phyloP scores from a whole-genome alignment of 1,139 yeast species.

The Diutina neorugosa region DNA sequence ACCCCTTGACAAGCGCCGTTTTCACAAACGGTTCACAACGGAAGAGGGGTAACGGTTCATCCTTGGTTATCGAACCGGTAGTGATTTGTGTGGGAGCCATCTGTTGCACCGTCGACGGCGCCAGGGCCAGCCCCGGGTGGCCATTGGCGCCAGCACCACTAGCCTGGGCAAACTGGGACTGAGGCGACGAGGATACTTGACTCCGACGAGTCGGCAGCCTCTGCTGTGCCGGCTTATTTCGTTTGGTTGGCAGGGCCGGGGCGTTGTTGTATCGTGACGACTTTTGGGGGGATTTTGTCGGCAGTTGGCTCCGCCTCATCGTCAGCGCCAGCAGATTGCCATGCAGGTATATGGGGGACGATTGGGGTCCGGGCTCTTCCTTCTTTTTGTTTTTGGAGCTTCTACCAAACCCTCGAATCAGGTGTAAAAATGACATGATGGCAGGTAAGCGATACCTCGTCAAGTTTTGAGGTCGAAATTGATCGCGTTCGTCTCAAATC shows the following conservation, averaged over 20 bases:
- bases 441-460: neutral
- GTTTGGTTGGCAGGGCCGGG: constrained; percentile 17
- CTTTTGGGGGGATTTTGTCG: constrained; percentile 24
- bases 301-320: constrained; percentile 25
- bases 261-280: constrained; percentile 14
- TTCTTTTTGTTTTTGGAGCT: constrained; percentile 43
- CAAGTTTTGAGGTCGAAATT: neutral
- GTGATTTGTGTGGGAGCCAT: constrained; percentile 7
- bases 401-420: constrained; percentile 52
- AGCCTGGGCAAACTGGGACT: neutral
- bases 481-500: neutral
- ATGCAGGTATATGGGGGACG: constrained; percentile 20
- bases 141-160: neutral
- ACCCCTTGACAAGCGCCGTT: constrained; percentile 93
- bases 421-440: constrained; percentile 32
- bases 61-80: constrained; percentile 3
- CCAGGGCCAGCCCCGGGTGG: neutral
- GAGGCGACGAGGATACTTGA: constrained; percentile 3
- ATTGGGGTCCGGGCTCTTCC: constrained; percentile 24
- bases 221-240: constrained; percentile 15
- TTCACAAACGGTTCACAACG: constrained; percentile 88
- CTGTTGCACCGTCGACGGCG: constrained; percentile 9
- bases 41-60: constrained; percentile 42
- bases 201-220: constrained; percentile 13
- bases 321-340: constrained; percentile 23